A percentile compares a stretch with the other conserved stretches of the same genome.
Conservation (phyloP, 495 filamentous ascomycete species). For the Annulohypoxylon nitens region DNA sequence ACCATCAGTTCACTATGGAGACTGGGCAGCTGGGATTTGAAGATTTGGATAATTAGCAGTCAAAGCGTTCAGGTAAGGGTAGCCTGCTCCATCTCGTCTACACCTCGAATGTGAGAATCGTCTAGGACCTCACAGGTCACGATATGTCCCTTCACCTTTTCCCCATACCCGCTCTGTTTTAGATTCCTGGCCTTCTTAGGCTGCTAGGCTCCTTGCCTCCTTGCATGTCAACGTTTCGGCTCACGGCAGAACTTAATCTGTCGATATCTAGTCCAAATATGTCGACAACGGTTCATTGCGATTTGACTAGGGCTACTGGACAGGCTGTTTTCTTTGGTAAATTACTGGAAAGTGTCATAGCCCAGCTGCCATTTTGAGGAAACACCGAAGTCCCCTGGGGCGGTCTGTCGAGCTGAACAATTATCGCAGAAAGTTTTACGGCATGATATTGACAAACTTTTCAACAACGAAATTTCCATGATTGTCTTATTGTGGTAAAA, state of each 20-base stretch:
- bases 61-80: background rate
- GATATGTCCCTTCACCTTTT: background rate
- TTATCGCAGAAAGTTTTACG: background rate
- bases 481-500: background rate
- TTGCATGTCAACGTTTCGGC: background rate
- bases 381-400: background rate
- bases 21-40: background rate
- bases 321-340: background rate
- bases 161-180: slow-evolving; percentile 13
- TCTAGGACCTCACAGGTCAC: background rate
- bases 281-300: background rate
- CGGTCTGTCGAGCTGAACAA: background rate
- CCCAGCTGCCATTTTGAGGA: background rate
- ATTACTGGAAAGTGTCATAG: background rate
- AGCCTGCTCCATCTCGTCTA: background rate
- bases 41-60: background rate
- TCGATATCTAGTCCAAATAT: background rate
- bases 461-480: background rate
- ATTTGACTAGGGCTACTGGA: background rate
- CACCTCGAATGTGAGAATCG: slow-evolving; percentile 1
- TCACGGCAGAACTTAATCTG: slow-evolving; percentile 4
- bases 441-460: background rate
- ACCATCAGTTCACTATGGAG: background rate
- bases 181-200: background rate
- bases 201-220: background rate